Conservation (phyloP, 345 rosid species). For the Eucalyptus tenuipes region DNA sequence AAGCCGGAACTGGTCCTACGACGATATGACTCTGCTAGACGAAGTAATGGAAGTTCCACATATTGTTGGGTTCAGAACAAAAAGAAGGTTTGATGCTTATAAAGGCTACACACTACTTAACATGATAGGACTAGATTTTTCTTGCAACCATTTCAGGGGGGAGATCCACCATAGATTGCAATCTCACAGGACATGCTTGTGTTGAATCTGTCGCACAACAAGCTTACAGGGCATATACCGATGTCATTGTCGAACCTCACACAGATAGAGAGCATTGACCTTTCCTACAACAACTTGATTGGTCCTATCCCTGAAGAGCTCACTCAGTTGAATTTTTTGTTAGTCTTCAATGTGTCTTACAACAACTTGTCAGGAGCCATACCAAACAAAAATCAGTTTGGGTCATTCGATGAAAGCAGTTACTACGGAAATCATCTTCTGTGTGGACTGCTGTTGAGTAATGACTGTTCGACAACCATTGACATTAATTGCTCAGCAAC, state of each 20-base stretch:
- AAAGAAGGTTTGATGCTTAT: neutral
- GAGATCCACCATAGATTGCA: neutral
- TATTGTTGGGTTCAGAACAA: neutral
- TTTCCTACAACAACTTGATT: neutral
- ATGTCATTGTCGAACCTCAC: neutral
- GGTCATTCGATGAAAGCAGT: neutral
- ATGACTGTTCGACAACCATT: neutral
- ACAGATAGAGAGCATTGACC: neutral
- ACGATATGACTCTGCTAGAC: fast-evolving
- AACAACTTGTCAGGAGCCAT: neutral
- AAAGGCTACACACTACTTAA: neutral
- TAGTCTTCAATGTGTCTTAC: neutral
- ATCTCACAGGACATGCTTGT: neutral
- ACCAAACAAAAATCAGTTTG: neutral
- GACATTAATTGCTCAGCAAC: neutral
- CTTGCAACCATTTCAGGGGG: neutral
- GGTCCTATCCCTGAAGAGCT: neutral
- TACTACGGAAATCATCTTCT: neutral
- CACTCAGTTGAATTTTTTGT: neutral
- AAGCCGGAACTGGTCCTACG: fast-evolving
- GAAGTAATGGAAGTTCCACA: neutral
- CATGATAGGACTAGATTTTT: neutral
- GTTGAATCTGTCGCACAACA: neutral
- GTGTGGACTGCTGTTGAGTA: neutral
- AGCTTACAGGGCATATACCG: neutral